Base-by-base conservation (phyloP, 345 rosid genomes). In the Eucalyptus dawsonii region DNA sequence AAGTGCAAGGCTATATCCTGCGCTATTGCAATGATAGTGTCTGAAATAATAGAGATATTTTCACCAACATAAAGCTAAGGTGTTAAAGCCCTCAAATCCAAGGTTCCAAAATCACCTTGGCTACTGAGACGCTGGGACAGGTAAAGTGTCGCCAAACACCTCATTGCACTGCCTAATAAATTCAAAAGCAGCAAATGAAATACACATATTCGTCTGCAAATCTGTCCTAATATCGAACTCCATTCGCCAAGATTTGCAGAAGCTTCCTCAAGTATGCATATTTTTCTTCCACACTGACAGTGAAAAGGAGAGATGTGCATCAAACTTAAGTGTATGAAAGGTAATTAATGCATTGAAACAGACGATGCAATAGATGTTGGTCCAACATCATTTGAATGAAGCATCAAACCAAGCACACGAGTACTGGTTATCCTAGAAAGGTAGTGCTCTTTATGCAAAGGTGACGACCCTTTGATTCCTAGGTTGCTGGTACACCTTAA, bases 381-480 rank as follows among this genome's bases (percentile, higher is more conserved):
- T 37, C 45, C 81, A 37, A 37, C 14, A 37, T 50, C 40, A 86
- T 50, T 49, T 67, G 58, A 49, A 17, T 49, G 80, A 50, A 44
- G 56, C 86, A 88, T 88, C 80, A 88, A 58, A 60, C 50, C 45
- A 88, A 11, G 50, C 50, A 60, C 81, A 47, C 54, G 17, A n/a
- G 53, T 45, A 83, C 87, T 31, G 14, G 50, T 88, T 86, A 88
- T 87, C 69, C 88, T 44, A 87, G 87, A 88, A 88, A 87, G 90
- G 69, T 86, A 83, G 87, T 86, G 91, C 80, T 90, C 87, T 85
- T 90, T 80, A 90, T 53, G 80, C 87, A 87, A 91, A 90, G 91
- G 88, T 40, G 85, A 76, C 45, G 42, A 86, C 89, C 62, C 25
- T 62, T 88, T 83, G 88, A 90, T 88, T 89, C 92, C 91, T 86